Evolutionary conservation across 257 asterid genomes (phyloP), one percentile per base, ranked within the genome.

Genomic region (Nicotiana sylvestris): DNA sequence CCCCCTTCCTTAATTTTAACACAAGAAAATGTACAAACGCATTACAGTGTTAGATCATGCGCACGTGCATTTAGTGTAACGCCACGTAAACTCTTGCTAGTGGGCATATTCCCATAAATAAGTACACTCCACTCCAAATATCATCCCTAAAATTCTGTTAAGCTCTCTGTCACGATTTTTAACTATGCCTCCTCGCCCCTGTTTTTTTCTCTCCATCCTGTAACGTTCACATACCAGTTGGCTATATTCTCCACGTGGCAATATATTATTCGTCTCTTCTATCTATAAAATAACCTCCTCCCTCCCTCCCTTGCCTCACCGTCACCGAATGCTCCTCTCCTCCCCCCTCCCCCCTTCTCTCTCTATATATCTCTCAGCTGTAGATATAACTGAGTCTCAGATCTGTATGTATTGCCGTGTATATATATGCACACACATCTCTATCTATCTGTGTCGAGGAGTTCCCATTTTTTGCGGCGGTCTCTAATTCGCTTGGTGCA

Each of bases 401-500:
- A 66, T 66, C 43, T 65, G 17, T 62, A 11, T 25, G 68, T 58
- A 58, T 7, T 43, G 3, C 11, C 11, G 21, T 18, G 8, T 10
- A 27, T 27, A 4, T 16, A 62, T 9, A 62, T 1, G 4, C 16
- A 25, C 68, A 25, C 1, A 5, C 12, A 32, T 25, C 27, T 62
- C 1, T 60, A n/a, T 88, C 83, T 85, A 17, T 53, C 82, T 35
- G 9, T 53, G 65, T 70, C 18, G 81, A 62, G 64, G 85, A 39
- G 56, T 66, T 5, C 10, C 61, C 64, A 35, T 56, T 61, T 66
- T 55, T 90, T 87, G 87, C 91, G 88, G 91, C 83, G 91, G 89
- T 78, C 90, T 91, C 92, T 91, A 85, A 78, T 88, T 91, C 92
- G 94, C 94, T 91, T 91, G 92, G 94, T 91, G 94, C 94, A 91